Evolutionary conservation across 495 filamentous ascomycete genomes (phyloP).

Genomic region (Aspergillus cavernicola): DNA sequence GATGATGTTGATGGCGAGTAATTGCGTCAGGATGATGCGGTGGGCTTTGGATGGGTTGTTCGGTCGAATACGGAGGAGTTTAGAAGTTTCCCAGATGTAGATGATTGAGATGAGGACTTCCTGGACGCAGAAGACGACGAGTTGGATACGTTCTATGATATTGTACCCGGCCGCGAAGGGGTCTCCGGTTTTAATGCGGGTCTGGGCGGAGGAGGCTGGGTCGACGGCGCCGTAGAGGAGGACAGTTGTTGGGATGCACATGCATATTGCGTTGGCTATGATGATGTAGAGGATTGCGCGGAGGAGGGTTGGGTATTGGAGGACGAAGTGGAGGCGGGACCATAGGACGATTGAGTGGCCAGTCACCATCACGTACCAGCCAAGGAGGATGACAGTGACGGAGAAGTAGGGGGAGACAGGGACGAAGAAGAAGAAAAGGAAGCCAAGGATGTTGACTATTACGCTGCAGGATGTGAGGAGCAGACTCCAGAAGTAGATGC

Average conservation of each 20-base stretch:
- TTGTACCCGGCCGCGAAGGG: constrained; percentile 38
- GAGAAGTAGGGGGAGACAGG: background rate
- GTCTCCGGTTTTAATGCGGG: background rate
- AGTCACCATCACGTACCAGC: constrained; percentile 48
- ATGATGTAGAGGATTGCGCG: constrained; percentile 39
- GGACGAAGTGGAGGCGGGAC: constrained; percentile 45
- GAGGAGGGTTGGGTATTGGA: constrained; percentile 33
- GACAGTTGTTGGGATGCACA: constrained; percentile 40
- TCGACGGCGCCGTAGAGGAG: constrained; percentile 38
- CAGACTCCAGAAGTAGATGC: constrained; percentile 51
- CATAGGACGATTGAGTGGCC: constrained; percentile 48
- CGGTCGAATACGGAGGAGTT: constrained; percentile 38
- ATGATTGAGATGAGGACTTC: constrained; percentile 53
- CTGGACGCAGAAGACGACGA: constrained; percentile 52
- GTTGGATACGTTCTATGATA: constrained; percentile 50
- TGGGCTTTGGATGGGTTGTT: constrained; percentile 15
- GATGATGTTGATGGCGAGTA: constrained; percentile 47
- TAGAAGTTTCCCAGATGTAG: constrained; percentile 51
- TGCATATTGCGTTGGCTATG: constrained; percentile 38
- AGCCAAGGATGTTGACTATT: constrained; percentile 44
- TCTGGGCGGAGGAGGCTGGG: background rate
- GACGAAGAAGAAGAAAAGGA: constrained; percentile 16
- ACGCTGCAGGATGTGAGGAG: constrained; percentile 39
- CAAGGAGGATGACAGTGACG: constrained; percentile 35
- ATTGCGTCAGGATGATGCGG: constrained; percentile 35